A percentile compares a stretch with the other conserved stretches of the same genome.
phyloP scores from a whole-genome alignment of 257 asterid genomes.

The Fraxinus americana region DNA sequence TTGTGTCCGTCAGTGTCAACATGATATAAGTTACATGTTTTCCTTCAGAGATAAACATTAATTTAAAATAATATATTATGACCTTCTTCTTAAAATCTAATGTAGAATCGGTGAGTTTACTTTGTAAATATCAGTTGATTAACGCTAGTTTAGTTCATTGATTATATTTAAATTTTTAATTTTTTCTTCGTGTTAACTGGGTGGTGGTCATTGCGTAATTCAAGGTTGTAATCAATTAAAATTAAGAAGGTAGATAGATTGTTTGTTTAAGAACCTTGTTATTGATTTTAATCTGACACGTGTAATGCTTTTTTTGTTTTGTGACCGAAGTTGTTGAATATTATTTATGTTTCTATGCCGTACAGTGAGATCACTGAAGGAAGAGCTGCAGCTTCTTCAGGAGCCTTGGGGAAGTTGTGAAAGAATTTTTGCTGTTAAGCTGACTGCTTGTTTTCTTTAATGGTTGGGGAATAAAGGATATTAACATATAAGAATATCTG shows the following conservation, averaged over 20 bases:
- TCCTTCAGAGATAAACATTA: no score
- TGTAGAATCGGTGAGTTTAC: neutral
- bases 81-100: slow-evolving; percentile 19
- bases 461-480: neutral
- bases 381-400: slow-evolving; percentile 93
- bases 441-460: neutral
- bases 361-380: slow-evolving; percentile 83
- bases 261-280: neutral
- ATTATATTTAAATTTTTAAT: neutral
- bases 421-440: slow-evolving; percentile 45
- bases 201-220: no score
- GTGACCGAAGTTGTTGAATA: neutral
- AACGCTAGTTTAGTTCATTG: neutral
- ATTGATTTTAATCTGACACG: neutral
- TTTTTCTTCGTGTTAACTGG: no score
- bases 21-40: no score
- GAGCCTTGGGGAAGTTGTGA: slow-evolving; percentile 96
- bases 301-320: neutral
- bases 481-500: neutral
- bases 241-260: slow-evolving; percentile 10
- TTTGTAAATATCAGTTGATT: neutral
- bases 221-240: slow-evolving; percentile 1
- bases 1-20: no score
- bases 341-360: slow-evolving; percentile 18
- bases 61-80: no score